Percentiles rank a stretch among this genome's conserved stretches.
Conservation (phyloP, 2,329 filamentous ascomycete genomes). For the Zymoseptoria ardabiliae region DNA sequence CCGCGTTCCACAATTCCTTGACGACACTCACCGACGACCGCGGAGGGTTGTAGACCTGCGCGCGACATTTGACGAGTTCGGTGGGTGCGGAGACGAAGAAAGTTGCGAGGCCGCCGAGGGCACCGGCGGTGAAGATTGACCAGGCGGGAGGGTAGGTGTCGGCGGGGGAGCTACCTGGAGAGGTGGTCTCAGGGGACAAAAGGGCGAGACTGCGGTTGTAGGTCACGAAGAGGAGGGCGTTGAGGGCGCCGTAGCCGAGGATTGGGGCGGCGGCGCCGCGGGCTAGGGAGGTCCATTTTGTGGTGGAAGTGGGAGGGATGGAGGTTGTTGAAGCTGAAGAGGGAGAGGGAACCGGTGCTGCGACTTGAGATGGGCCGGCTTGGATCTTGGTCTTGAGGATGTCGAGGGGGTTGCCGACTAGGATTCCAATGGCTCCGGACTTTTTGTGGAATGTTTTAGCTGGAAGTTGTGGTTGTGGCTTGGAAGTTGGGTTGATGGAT, state of each 20-base stretch:
- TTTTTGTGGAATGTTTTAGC: neutral
- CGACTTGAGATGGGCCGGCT: constrained; percentile 41
- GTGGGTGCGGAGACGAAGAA: constrained; percentile 84
- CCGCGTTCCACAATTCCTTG: constrained; percentile 28
- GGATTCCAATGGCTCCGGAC: constrained; percentile 75
- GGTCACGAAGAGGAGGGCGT: constrained; percentile 79
- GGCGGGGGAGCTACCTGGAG: neutral
- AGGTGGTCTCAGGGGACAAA: constrained; percentile 38
- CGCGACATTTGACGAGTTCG: constrained; percentile 82
- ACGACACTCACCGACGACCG: constrained; percentile 25
- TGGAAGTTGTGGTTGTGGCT: neutral
- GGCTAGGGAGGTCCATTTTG: constrained; percentile 24
- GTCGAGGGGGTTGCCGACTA: constrained; percentile 76
- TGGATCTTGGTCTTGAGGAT: constrained; percentile 71
- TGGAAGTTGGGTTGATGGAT: neutral
- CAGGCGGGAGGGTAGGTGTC: constrained; percentile 15
- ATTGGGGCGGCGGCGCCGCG: constrained; percentile 75
- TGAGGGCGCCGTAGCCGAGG: constrained; percentile 82
- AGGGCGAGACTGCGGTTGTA: constrained; percentile 76
- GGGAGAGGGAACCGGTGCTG: constrained; percentile 7
- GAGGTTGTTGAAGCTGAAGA: neutral
- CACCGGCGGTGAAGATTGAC: constrained; percentile 63
- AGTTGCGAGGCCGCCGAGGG: constrained; percentile 72
- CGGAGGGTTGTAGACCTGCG: constrained; percentile 54
- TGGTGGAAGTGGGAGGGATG: too few species aligned